Evolutionary conservation across 2,329 filamentous ascomycete genomes (phyloP).

Genomic region (Fusarium palustre): DNA sequence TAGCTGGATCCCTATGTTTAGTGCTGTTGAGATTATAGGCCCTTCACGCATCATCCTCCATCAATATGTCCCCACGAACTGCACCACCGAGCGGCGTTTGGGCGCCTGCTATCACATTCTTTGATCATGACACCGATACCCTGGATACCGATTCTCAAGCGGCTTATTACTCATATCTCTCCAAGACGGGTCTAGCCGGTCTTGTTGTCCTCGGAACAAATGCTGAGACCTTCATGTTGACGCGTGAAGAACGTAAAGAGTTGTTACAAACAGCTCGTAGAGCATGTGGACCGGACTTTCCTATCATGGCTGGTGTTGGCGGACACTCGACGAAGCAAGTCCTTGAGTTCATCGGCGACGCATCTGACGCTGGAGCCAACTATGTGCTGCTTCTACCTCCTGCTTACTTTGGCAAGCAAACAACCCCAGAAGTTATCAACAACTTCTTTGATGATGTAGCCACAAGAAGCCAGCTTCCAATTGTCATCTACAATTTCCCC

Average conservation of each 20-base stretch:
- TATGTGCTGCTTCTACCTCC: conserved; percentile 71
- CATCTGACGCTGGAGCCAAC: conserved; percentile 69
- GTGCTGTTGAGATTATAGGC: not conserved
- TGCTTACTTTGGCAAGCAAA: conserved; percentile 74
- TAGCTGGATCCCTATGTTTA: conserved; percentile 9
- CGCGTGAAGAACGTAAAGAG: conserved; percentile 66
- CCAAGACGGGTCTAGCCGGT: conserved; percentile 61
- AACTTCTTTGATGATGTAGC: conserved; percentile 71
- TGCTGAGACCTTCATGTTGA: conserved; percentile 67
- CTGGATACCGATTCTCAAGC: conserved; percentile 61
- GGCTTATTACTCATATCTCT: conserved; percentile 64
- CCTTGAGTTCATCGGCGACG: conserved; percentile 70
- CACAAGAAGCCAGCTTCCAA: conserved; percentile 61
- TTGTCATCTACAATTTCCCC: conserved; percentile 77
- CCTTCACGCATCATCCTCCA: not conserved
- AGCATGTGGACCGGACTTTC: conserved; percentile 85
- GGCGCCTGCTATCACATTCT: conserved; percentile 66
- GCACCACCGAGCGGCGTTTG: conserved; percentile 57
- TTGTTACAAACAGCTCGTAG: conserved; percentile 74
- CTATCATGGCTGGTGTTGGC: conserved; percentile 79
- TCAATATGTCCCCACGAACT: conserved; percentile 31
- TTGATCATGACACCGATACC: conserved; percentile 61
- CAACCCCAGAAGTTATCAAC: conserved; percentile 67
- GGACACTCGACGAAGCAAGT: conserved; percentile 74
- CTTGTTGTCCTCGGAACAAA: conserved; percentile 68